Evolutionary conservation across 768 basidiomycete species (phyloP).

Genomic region (Lentinula aciculospora): DNA sequence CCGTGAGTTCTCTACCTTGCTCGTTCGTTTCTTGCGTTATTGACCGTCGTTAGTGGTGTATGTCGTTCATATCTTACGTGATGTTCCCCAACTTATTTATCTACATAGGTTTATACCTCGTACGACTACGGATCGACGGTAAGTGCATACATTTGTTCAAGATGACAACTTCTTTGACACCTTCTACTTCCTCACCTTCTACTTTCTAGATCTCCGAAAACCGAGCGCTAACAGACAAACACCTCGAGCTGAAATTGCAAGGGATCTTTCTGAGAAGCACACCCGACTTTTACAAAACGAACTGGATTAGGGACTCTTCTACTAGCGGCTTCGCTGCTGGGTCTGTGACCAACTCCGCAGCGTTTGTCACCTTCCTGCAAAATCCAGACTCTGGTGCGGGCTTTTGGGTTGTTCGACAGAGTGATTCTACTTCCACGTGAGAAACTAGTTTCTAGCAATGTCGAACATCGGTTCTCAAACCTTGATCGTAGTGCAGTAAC

Average conservation of each 20-base stretch:
- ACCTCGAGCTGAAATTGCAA: conserved; percentile 72
- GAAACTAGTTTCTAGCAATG: too few species aligned
- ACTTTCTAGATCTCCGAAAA: conserved; percentile 53
- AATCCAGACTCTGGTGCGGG: conserved; percentile 64
- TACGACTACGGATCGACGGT: conserved; percentile 79
- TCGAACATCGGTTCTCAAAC: too few species aligned
- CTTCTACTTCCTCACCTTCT: not conserved
- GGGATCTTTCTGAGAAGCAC: conserved; percentile 76
- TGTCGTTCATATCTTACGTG: not conserved
- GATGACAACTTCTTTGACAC: not conserved
- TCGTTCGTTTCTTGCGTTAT: not conserved
- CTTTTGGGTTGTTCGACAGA: conserved; percentile 71
- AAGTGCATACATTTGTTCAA: too few species aligned
- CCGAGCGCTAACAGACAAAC: conserved; percentile 65
- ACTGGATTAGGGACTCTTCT: conserved; percentile 61
- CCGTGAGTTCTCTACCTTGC: conserved; percentile 55
- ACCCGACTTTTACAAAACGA: conserved; percentile 75
- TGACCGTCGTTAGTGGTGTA: conserved; percentile 2
- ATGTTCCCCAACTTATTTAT: not conserved
- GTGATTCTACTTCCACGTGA: conserved; percentile 61
- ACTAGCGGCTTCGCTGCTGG: conserved; percentile 29
- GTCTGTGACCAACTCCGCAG: conserved; percentile 30
- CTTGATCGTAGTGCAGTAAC: conserved; percentile 31
- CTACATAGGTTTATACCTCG: conserved; percentile 29
- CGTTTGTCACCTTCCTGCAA: conserved; percentile 55